These are phyloP conservation scores for Psilocybe azurescens DNA, from an alignment of 768 basidiomycete species.

Conservation along the genomic window DNA sequence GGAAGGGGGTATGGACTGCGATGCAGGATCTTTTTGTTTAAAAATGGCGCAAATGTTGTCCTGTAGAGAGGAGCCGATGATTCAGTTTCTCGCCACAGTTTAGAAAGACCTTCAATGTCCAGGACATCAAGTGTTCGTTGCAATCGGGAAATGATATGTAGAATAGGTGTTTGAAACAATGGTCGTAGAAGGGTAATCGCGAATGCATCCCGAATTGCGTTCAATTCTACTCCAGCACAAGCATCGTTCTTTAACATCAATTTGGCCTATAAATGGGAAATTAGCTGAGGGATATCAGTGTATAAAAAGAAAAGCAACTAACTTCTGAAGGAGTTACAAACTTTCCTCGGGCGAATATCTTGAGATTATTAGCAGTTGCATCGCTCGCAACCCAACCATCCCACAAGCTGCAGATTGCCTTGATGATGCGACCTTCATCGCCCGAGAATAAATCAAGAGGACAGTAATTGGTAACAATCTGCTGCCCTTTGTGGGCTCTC, in stretches of 20 bases:
- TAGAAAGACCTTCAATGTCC: slow-evolving; percentile 82
- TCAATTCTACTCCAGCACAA: slow-evolving; percentile 15
- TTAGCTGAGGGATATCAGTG: slow-evolving; percentile 6
- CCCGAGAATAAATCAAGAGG: slow-evolving; percentile 91
- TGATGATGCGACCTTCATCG: slow-evolving; percentile 59
- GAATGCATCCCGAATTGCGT: slow-evolving; percentile 54
- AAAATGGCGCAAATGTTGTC: slow-evolving; percentile 27
- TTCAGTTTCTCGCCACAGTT: slow-evolving; percentile 44
- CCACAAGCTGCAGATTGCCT: slow-evolving; percentile 76
- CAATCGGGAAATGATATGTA: slow-evolving; percentile 58
- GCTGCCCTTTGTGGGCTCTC: slow-evolving; percentile 44
- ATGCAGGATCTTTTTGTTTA: slow-evolving; percentile 14
- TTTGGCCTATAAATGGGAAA: slow-evolving; percentile 27
- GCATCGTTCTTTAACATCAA: slow-evolving; percentile 30
- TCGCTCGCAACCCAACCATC: slow-evolving; percentile 68
- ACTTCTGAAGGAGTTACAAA: slow-evolving; percentile 64
- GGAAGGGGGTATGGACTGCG: slow-evolving; percentile 20
- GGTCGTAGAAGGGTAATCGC: slow-evolving; percentile 50
- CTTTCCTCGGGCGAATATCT: slow-evolving; percentile 75
- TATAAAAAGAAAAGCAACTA: slow-evolving; percentile 6
- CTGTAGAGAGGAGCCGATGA: slow-evolving; percentile 28
- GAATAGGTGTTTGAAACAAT: slow-evolving; percentile 55
- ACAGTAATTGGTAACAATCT: slow-evolving; percentile 64
- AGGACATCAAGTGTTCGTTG: slow-evolving; percentile 82
- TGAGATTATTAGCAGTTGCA: slow-evolving; percentile 81